A percentile compares a stretch with the other conserved stretches of the same genome.
These are phyloP conservation scores for Suillus brevipes DNA, from an alignment of 768 basidiomycete genomes.

Conservation along the genomic window DNA sequence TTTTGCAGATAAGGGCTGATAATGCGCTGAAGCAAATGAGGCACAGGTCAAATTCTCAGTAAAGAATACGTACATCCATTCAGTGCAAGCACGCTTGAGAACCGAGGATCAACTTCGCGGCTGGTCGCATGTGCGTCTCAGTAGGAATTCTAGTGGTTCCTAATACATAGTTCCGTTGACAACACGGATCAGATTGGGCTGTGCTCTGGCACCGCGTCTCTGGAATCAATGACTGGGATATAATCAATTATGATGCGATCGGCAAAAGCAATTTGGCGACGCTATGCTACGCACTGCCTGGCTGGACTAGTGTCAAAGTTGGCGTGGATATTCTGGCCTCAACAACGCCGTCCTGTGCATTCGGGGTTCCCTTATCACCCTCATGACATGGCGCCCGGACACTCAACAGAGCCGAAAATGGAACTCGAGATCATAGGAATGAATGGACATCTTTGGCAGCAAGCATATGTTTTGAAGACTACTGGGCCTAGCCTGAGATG, in stretches of 20 bases:
- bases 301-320: background rate
- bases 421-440: no score
- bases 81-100: background rate
- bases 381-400: no score
- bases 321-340: no score
- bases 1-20: background rate
- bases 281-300: background rate
- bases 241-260: background rate
- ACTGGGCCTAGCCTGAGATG: no score
- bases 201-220: background rate
- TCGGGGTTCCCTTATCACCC: no score
- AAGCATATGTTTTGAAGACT: no score
- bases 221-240: background rate
- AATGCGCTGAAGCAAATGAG: background rate
- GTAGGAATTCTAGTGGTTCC: background rate
- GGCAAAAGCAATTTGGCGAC: background rate
- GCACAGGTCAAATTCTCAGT: background rate
- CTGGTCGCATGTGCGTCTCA: constrained; percentile 20
- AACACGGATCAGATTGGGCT: background rate
- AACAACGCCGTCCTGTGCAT: no score
- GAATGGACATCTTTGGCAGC: no score
- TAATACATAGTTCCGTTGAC: background rate
- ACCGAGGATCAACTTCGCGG: background rate
- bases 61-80: constrained; percentile 11
- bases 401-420: no score